Evolutionary conservation across 306 rosid genomes (phyloP), one percentile per base, ranked within the genome.

Genomic region (Vigna radiata): DNA sequence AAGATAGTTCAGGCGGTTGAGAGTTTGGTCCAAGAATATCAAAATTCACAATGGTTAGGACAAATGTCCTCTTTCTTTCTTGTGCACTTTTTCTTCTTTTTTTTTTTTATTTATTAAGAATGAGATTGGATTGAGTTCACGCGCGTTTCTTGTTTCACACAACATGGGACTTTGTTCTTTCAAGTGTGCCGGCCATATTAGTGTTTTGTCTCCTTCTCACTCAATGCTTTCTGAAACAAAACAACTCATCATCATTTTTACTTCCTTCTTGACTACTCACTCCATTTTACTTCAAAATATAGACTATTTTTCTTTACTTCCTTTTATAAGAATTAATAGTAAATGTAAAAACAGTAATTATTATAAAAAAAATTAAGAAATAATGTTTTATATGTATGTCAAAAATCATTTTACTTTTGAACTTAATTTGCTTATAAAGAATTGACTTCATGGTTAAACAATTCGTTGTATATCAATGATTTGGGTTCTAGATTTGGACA

Each of bases 41-140:
- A 4, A 25, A 25, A 14, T 55, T 55, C 31, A 50, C 44, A 10
- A 36, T 5, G 13, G 75, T 68, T 64, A 59, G 86, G 91, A 86
- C 88, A 86, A 64, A 84, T 68, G 84, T 85, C 81, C 6, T 81
- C 15, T 75, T 84, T 72, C 55, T 31, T 79, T 16, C 43, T 58
- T 59, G 18, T 59, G 41, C 37, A 17, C n/a, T 58, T 59, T 58
- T 41, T 39, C 44, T 18, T 53, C 8, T 53, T 21, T 17, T n/a
- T 0, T 29, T 53, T 21, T 27, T 59, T 59, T 27, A 25, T 59
- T 8, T 59, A n/a, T 59, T 1, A 31, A 31, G 6, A 5, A n/a
- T 7, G n/a, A 0, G 16, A 8, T 8, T 36, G 4, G 48, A 65
- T 39, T 44, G 41, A 53, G 58, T 36, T 79, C 89, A 88, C 90